Base-by-base conservation (phyloP, 2,329 filamentous ascomycete genomes). In the Fusarium drepaniforme region DNA sequence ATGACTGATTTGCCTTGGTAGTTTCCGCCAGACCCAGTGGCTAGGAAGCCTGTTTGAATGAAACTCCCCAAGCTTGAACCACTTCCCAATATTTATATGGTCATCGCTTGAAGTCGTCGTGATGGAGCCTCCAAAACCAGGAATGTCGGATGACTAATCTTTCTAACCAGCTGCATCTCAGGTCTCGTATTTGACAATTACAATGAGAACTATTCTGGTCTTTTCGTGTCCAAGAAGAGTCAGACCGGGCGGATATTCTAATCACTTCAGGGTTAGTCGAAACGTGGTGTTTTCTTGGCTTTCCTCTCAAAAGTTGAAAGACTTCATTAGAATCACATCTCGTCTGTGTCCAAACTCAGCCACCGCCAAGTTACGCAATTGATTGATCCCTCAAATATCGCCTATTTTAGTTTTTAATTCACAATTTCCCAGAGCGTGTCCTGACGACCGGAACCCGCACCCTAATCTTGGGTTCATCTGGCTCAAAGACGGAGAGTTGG, bases 401-500 rank as follows among this genome's bases (percentile, higher is more conserved):
- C 61, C 33, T 40, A 60, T n/a, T 58, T 28, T 58, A 23, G 9
- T 38, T 60, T 56, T 69, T 51, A 38, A 40, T 70, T 40, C 72
- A 74, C 37, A 75, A 35, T 58, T 64, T 74, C 16, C 72, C 62
- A 42, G 62, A 33, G 23, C 72, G 30, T 16, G 35, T 75, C 72
- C 72, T 66, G 46, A 58, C 21, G 4, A 57, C 57, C 61, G 72
- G 72, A 75, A 66, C 23, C 37, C 74, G 65, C 81, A 86, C 80
- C 80, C 81, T 79, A 16, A 82, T 82, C 67, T 82, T 82, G 83
- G 87, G 83, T 16, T 83, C 84, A 23, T 76, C 73, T 2, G 77
- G 73, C 65, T 80, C 80, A 21, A 87, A 80, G 5, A 82, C 85
- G 21, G 94, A 91, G 83, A 98, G 92, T 86, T 99, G 95, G 79